Base-by-base conservation (phyloP, 768 basidiomycete species). In the Termitomyces sp. region DNA sequence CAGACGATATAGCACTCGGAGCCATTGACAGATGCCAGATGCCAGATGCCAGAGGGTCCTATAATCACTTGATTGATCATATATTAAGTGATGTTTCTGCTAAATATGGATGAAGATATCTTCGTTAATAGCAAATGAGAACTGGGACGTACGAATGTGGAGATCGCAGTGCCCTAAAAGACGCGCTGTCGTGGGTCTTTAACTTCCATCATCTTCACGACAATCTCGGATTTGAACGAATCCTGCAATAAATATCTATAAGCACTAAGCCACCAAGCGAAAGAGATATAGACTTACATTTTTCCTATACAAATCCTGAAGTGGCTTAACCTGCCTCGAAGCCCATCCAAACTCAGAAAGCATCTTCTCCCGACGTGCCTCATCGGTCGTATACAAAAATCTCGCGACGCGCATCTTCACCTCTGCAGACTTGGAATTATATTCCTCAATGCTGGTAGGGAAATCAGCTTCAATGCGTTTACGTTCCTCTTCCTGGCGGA, bases 341-440 rank as follows among this genome's bases (percentile, higher is more conserved):
- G 75, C 73, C 85, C 84, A 86, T 0, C 70, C 67, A 62, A 71
- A 84, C 50, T 81, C 73, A 27, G 57, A 60, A 63, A 77, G 60
- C 73, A 81, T 77, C 60, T 57, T 75, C 50, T 85, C 83, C 56
- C 76, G 71, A 32, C 66, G 70, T 6, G 43, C 35, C 9, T 45
- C 32, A 16, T 50, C 42, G 46, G 43, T 73, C 66, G 0, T 60
- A 58, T 33, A 45, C 7, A 86, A 66, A 60, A 82, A 84, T 45
- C 70, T 69, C 20, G 82, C 82, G 9, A 76, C 70, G 2, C 83
- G 76, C n/a, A 79, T 62, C 66, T 80, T 74, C 0, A 72, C 64
- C 23, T 82, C 80, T 18, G 73, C 73, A 7, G 67, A 23, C 60
- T 72, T 73, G 16, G 36, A 50, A 9, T 64, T 31, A 57, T 69